Percentiles rank a stretch among this genome's conserved stretches.
Conservation (phyloP, 2,329 filamentous ascomycete species). For the Fusarium sp. region DNA sequence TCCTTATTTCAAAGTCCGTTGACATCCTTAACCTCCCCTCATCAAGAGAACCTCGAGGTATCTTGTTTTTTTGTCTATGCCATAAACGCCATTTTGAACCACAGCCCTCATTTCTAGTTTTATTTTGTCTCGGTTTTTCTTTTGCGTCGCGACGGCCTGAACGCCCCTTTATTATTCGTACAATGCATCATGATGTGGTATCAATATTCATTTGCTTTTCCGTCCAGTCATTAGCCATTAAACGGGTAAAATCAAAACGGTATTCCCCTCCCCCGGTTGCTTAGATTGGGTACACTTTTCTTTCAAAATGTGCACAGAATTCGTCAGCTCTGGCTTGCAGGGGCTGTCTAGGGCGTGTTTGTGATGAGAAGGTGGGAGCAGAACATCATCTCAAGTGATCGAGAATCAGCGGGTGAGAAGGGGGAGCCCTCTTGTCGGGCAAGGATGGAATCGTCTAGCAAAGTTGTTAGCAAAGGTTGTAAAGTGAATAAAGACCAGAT, state of each 20-base stretch:
- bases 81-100: constrained; percentile 37
- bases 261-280: background rate
- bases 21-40: background rate
- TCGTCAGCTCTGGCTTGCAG: background rate
- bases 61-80: constrained; percentile 37
- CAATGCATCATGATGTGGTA: constrained; percentile 43
- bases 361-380: constrained; percentile 59
- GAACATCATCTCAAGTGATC: constrained; percentile 61
- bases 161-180: constrained; percentile 24
- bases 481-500: background rate
- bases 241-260: constrained; percentile 19
- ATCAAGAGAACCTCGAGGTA: constrained; percentile 31
- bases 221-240: constrained; percentile 47
- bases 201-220: constrained; percentile 41
- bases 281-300: background rate
- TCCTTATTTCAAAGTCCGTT: constrained; percentile 2
- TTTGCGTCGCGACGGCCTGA: constrained; percentile 5
- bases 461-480: background rate
- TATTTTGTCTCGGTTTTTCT: constrained; percentile 12
- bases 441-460: constrained; percentile 48
- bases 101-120: constrained; percentile 14
- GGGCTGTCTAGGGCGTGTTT: constrained; percentile 35
- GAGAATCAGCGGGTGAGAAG: constrained; percentile 60
- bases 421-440: constrained; percentile 60
- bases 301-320: background rate